These are phyloP conservation scores for Fusarium guadeloupense DNA, from an alignment of 2,329 filamentous ascomycete species.

Conservation along the genomic window DNA sequence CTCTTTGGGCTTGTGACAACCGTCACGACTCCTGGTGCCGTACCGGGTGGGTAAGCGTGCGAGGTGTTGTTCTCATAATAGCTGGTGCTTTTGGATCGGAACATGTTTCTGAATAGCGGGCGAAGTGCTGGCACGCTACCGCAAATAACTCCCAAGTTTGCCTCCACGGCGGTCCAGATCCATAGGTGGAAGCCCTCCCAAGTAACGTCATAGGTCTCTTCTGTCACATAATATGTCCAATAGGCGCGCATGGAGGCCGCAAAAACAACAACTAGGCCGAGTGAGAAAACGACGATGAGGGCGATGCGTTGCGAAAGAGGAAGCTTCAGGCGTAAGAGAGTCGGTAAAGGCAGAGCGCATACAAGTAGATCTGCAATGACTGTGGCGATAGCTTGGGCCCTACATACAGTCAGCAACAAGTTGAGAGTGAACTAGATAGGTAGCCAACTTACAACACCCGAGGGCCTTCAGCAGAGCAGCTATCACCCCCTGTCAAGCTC, in stretches of 20 bases:
- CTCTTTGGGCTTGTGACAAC: slow-evolving; percentile 23
- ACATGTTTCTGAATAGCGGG: slow-evolving; percentile 40
- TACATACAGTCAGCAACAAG: slow-evolving; percentile 5
- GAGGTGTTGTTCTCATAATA: slow-evolving; percentile 38
- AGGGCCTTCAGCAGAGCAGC: slow-evolving; percentile 47
- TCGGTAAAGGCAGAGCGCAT: slow-evolving; percentile 50
- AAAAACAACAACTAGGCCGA: slow-evolving; percentile 51
- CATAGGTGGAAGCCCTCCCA: slow-evolving; percentile 54
- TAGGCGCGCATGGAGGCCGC: slow-evolving; percentile 51
- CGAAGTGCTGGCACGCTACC: slow-evolving; percentile 51
- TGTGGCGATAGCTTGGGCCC: slow-evolving; percentile 47
- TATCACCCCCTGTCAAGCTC: slow-evolving; percentile 28
- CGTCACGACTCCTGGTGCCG: slow-evolving; percentile 27
- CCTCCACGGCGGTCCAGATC: slow-evolving; percentile 55
- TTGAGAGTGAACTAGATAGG: too few species aligned
- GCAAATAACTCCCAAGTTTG: slow-evolving; percentile 54
- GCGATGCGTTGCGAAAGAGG: slow-evolving; percentile 47
- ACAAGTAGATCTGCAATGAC: slow-evolving; percentile 49
- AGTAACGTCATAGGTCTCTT: slow-evolving; percentile 52
- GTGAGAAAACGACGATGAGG: slow-evolving; percentile 50
- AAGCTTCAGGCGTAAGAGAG: slow-evolving; percentile 46
- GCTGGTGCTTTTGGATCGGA: slow-evolving; percentile 39
- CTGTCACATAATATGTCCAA: slow-evolving; percentile 49
- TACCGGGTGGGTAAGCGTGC: slow-evolving; percentile 29
- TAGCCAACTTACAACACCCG: slow-evolving; percentile 35